Evolutionary conservation across 306 rosid genomes (phyloP).

Genomic region (Chamaecrista fasciculata): DNA sequence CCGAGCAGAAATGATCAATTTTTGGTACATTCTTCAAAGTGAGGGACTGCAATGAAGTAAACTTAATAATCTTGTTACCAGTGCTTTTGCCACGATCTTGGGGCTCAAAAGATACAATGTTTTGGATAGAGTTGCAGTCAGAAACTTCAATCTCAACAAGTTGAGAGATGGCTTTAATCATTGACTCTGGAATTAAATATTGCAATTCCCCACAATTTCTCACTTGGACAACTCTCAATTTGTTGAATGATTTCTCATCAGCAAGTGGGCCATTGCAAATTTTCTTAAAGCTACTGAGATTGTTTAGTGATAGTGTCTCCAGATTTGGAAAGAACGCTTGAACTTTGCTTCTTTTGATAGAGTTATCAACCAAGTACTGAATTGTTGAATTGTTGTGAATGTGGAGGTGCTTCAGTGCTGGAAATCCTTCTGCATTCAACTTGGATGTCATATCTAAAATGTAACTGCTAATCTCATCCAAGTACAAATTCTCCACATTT

Average conservation of each 20-base stretch:
- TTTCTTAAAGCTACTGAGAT: background rate
- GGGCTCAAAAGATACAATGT: background rate
- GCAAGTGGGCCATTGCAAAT: background rate
- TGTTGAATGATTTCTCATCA: background rate
- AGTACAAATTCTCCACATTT: too few relatives aligned
- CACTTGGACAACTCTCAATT: background rate
- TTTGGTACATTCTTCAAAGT: background rate
- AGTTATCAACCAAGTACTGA: background rate
- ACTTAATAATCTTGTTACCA: background rate
- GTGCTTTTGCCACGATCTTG: background rate
- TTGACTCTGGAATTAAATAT: background rate
- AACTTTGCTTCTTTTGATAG: background rate
- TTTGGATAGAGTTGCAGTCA: background rate
- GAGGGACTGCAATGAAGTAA: background rate
- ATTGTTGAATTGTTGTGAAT: slow-evolving; percentile 8
- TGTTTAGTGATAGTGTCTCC: background rate
- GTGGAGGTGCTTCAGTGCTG: slow-evolving; percentile 20
- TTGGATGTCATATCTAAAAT: background rate
- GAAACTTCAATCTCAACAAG: background rate
- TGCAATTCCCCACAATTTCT: background rate
- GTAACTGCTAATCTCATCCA: too few relatives aligned
- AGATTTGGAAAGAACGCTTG: background rate
- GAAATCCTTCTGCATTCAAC: slow-evolving; percentile 7
- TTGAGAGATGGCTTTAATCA: background rate
- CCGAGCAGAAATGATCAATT: background rate